Conservation (phyloP, 805 yeast species). For the Hanseniaspora pseudoguilliermondii region DNA sequence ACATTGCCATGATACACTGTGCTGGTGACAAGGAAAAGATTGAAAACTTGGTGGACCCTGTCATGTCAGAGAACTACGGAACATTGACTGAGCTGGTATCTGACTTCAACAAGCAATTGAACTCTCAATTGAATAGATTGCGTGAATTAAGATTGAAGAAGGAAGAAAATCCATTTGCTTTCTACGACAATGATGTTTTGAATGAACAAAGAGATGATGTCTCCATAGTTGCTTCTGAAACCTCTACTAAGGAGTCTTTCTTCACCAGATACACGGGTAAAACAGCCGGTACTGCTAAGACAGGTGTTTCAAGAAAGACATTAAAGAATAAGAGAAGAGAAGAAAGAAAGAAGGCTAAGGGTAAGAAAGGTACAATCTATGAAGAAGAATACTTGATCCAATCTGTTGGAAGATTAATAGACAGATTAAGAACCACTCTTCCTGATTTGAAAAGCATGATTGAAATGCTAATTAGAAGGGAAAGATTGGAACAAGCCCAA, state of each 20-base stretch:
- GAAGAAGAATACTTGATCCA: constrained; percentile 89
- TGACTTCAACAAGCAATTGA: constrained; percentile 80
- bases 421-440: constrained; percentile 60
- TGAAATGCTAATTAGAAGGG: constrained; percentile 62
- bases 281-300: constrained; percentile 88
- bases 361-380: constrained; percentile 93
- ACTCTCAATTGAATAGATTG: constrained; percentile 69
- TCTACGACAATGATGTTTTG: constrained; percentile 51
- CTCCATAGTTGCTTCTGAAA: constrained; percentile 86
- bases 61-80: constrained; percentile 79
- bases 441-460: constrained; percentile 62
- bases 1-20: constrained; percentile 51
- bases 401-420: constrained; percentile 78
- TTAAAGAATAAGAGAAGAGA: constrained; percentile 87
- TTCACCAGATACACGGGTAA: constrained; percentile 95
- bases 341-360: constrained; percentile 90
- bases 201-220: constrained; percentile 79
- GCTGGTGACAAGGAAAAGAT: constrained; percentile 33
- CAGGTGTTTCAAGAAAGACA: constrained; percentile 89
- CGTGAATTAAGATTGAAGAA: constrained; percentile 79
- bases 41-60: constrained; percentile 52
- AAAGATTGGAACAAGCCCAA: constrained; percentile 64
- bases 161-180: constrained; percentile 69
- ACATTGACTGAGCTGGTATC: constrained; percentile 74
- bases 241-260: constrained; percentile 83